Base-by-base conservation (phyloP, 352 stramenopile species). In the Phytopythium vexans region DNA sequence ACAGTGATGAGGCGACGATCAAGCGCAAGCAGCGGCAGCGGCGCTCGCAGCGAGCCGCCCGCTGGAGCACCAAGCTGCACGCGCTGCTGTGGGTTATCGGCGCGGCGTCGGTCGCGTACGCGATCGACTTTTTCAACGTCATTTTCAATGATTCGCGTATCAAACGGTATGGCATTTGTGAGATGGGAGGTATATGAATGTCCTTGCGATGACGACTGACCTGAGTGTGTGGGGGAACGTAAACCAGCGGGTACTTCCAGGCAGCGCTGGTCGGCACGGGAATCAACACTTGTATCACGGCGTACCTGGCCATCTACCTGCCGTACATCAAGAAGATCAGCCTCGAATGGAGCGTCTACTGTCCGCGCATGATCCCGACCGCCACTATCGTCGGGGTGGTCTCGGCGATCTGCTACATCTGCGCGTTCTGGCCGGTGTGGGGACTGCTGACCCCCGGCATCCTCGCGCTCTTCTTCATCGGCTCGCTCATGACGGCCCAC, bases 281-380 rank as follows among this genome's bases (percentile, higher is more conserved):
- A 12, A 57, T 94, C 43, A 95, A 93, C 64, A 51, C 74, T n/a
- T 89, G 86, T 57, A 94, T 97, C 67, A 93, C 88, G 41, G 62
- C 62, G 55, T 97, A 97, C 55, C 53, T 97, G 56, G 79, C 84
- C 37, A 64, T 96, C 36, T 97, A 92, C 60, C 61, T 96, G 62
- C 88, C 87, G 15, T 87, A 94, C 54, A 72, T 97, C 49, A 83
- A 88, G 58, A 73, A 77, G 38, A 80, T 95, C 48, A 60, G 74
- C 38, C 66, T 96, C 40, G 82, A 94, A 41, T 96, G 88, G 88
- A 95, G 82, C 63, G 78, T 97, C 9, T 98, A 97, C 63, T 98
- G 90, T 62, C 92, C 92, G 11, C 73, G 86, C 12, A 93, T 98
- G 62, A 89, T 98, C 58, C 90, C 94, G 1, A 82, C 64, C 1